These are phyloP conservation scores for Alectoria sarmentosa DNA, from an alignment of 495 filamentous ascomycete genomes.

Conservation along the genomic window DNA sequence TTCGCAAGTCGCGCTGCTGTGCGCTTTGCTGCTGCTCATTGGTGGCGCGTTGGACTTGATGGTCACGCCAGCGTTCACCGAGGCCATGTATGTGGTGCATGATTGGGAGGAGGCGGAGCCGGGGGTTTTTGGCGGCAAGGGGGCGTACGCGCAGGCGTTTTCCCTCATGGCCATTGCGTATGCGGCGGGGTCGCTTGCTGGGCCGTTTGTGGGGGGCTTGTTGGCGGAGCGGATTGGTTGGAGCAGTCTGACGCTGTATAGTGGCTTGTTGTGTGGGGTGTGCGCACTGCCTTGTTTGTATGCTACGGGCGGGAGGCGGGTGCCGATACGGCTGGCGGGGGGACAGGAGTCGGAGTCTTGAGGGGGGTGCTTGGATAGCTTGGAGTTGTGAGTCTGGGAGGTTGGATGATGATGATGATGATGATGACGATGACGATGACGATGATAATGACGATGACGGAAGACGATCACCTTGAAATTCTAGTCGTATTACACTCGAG, in stretches of 20 bases:
- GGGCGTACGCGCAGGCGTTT: constrained; percentile 36
- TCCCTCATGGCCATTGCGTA: constrained; percentile 35
- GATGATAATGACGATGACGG: too few species aligned
- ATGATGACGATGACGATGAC: too few species aligned
- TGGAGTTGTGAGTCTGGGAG: too few species aligned
- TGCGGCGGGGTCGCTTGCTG: constrained; percentile 32
- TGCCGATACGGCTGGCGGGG: neutral
- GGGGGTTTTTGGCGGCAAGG: constrained; percentile 33
- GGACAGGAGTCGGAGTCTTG: neutral
- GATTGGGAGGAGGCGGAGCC: constrained; percentile 26
- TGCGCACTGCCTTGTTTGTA: constrained; percentile 15
- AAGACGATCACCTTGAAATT: too few species aligned
- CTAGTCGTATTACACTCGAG: too few species aligned
- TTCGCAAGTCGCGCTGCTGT: constrained; percentile 50
- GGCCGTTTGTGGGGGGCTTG: constrained; percentile 34
- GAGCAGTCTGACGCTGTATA: constrained; percentile 26
- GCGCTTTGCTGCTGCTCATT: constrained; percentile 48
- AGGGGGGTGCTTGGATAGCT: neutral
- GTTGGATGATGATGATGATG: neutral
- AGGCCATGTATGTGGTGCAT: constrained; percentile 41
- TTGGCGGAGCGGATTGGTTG: constrained; percentile 34
- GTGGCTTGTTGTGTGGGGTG: constrained; percentile 7
- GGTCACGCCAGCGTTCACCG: constrained; percentile 56
- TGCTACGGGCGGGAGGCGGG: constrained; percentile 9
- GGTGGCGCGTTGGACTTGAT: constrained; percentile 46